phyloP scores from a whole-genome alignment of 192 early-diverging fungal genomes.

The Endogone sp. region DNA sequence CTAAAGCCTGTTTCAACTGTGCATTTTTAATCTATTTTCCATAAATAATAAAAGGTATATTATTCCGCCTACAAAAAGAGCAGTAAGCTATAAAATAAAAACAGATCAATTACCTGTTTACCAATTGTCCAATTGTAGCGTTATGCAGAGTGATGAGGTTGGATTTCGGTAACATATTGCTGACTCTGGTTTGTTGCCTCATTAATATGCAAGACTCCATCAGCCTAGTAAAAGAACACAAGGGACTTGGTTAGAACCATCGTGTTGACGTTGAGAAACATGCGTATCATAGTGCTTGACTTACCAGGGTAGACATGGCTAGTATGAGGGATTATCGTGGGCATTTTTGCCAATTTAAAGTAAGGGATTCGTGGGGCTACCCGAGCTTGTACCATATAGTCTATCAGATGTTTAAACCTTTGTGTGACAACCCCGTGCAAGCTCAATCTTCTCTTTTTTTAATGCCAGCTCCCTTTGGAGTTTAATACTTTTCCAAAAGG shows the following conservation, averaged over 20 bases:
- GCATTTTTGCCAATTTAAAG: no score
- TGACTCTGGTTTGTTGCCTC: slow-evolving; percentile 5
- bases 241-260: neutral
- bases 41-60: no score
- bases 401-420: no score
- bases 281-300: neutral
- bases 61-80: no score
- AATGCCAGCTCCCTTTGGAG: neutral
- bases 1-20: no score
- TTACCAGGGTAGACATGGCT: no score
- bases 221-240: slow-evolving; percentile 1
- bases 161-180: slow-evolving; percentile 3
- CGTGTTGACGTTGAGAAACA: neutral
- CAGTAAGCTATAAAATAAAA: no score
- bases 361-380: no score
- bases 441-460: slow-evolving; percentile 6
- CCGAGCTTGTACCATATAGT: no score
- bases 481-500: slow-evolving; percentile 7
- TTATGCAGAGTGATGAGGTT: slow-evolving; percentile 2
- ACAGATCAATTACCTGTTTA: slow-evolving; percentile 5
- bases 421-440: no score
- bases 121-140: neutral
- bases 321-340: no score
- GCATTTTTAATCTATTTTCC: no score
- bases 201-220: slow-evolving; percentile 5